Conservation (phyloP, 352 stramenopile genomes). For the Pythium pyrilobum region DNA sequence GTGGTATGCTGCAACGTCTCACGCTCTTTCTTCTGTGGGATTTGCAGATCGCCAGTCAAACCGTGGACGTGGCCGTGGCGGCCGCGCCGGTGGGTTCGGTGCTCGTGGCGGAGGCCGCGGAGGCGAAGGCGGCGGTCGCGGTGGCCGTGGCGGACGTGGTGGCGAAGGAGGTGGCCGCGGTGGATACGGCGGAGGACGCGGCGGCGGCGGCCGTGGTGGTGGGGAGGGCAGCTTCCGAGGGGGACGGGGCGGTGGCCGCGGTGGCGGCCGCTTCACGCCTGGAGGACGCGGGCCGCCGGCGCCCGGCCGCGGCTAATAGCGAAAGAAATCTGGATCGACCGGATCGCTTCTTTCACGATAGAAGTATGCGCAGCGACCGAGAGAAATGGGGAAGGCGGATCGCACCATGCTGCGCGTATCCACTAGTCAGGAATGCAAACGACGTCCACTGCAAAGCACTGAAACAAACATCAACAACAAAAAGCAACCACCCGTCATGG, state of each 20-base stretch:
- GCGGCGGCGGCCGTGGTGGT: conserved; percentile 19
- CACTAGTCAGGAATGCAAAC: conserved; percentile 11
- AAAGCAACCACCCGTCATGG: neutral
- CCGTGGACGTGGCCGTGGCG: conserved; percentile 64
- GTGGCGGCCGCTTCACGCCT: conserved; percentile 28
- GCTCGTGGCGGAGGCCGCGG: conserved; percentile 29
- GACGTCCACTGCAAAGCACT: neutral
- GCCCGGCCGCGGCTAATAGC: conserved; percentile 16
- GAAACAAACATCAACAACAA: neutral
- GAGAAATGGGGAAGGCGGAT: neutral
- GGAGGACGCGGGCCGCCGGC: conserved; percentile 19
- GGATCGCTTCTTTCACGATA: conserved; percentile 2
- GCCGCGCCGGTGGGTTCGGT: conserved; percentile 41
- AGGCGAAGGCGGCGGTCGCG: conserved; percentile 29
- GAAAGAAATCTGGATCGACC: neutral
- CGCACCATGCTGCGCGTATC: too few relatives aligned
- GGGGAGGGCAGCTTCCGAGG: conserved; percentile 26
- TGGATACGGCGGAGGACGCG: conserved; percentile 22
- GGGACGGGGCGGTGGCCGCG: conserved; percentile 29
- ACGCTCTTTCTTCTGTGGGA: too few relatives aligned
- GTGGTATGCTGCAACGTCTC: conserved; percentile 2
- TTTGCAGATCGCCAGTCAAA: conserved; percentile 62
- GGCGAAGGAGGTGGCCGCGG: conserved; percentile 24
- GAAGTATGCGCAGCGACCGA: neutral
- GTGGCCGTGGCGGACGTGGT: conserved; percentile 35